phyloP scores from a whole-genome alignment of 202 grass and related monocot species.

The Musa balbisiana region DNA sequence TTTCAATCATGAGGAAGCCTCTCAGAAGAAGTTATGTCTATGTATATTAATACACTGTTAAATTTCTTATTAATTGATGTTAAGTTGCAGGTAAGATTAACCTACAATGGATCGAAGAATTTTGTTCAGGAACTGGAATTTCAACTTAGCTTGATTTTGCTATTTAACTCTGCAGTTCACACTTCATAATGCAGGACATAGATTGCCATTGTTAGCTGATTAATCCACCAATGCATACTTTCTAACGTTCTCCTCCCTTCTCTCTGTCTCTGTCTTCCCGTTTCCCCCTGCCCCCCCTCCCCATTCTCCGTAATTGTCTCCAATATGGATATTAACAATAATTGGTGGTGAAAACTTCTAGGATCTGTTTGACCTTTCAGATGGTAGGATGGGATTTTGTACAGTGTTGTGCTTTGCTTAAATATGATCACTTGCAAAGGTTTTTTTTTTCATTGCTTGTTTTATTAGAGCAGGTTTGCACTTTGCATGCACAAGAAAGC shows the following conservation, averaged over 20 bases:
- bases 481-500: too few species aligned
- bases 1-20: background rate
- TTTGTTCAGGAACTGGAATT: background rate
- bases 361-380: conserved; percentile 1
- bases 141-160: background rate
- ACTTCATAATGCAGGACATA: too few species aligned
- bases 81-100: background rate
- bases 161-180: too few species aligned
- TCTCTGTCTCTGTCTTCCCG: too few species aligned
- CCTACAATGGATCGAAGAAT: background rate
- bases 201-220: too few species aligned
- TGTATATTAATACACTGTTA: too few species aligned
- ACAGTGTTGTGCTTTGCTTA: background rate
- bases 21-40: background rate
- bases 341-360: background rate
- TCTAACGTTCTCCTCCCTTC: too few species aligned
- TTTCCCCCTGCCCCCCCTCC: too few species aligned
- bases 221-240: too few species aligned
- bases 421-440: background rate
- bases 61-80: too few species aligned
- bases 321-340: background rate
- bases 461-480: background rate
- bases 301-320: too few species aligned
- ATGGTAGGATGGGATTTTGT: conserved; percentile 1
- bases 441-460: background rate